Conservation (phyloP, 768 basidiomycete genomes). For the Lactarius vividus region DNA sequence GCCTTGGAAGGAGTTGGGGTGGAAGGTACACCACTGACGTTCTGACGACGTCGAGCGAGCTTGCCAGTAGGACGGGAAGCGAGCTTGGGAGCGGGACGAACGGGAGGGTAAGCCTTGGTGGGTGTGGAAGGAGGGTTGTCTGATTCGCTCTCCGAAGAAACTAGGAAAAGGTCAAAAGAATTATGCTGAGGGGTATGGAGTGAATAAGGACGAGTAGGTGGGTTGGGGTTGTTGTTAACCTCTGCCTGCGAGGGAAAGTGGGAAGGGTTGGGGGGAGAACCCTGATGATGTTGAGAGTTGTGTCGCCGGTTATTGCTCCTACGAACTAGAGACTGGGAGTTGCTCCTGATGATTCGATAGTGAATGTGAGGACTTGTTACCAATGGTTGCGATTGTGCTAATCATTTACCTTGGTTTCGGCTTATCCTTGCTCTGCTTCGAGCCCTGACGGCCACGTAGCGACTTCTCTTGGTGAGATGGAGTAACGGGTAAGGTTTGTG, state of each 20-base stretch:
- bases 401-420: constrained; percentile 40
- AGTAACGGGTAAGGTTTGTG: constrained; percentile 17
- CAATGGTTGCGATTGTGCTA: neutral
- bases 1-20: constrained; percentile 45
- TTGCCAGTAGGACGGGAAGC: constrained; percentile 51
- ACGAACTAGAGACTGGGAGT: constrained; percentile 44
- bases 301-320: constrained; percentile 43
- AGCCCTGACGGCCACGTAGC: constrained; percentile 36
- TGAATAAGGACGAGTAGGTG: constrained; percentile 31
- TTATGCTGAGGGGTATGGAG: constrained; percentile 38
- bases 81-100: constrained; percentile 41
- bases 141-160: constrained; percentile 39
- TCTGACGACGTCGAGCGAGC: constrained; percentile 56
- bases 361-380: neutral
- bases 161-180: constrained; percentile 49
- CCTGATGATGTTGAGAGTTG: constrained; percentile 50
- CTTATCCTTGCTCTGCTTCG: constrained; percentile 45
- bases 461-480: constrained; percentile 32
- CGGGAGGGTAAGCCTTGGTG: constrained; percentile 31
- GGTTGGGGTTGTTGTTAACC: constrained; percentile 36
- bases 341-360: constrained; percentile 38
- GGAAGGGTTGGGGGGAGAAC: constrained; percentile 53
- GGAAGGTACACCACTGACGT: constrained; percentile 31
- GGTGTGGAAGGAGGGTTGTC: constrained; percentile 35
- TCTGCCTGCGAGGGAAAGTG: constrained; percentile 64